Percentiles rank a stretch among this genome's conserved stretches.
phyloP scores from a whole-genome alignment of 306 rosid genomes.

The Bauhinia variegata region DNA sequence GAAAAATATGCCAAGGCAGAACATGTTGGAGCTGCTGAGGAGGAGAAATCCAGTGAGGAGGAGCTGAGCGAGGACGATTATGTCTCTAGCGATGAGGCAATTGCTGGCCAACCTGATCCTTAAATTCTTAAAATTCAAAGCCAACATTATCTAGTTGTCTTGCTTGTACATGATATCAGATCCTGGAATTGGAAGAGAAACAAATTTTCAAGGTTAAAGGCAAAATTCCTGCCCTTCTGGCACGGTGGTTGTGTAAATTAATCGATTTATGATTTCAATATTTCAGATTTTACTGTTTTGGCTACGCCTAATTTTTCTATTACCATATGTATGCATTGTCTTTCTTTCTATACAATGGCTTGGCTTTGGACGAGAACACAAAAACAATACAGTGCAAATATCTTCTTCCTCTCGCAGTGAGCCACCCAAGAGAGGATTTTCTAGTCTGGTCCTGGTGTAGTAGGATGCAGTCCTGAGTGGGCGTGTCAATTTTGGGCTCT shows the following conservation, averaged over 20 bases:
- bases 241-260: slow-evolving; percentile 51
- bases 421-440: too few species aligned
- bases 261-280: slow-evolving; percentile 45
- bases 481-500: too few species aligned
- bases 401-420: background rate
- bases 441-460: too few species aligned
- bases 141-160: slow-evolving; percentile 22
- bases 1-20: slow-evolving; percentile 82
- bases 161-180: slow-evolving; percentile 54
- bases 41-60: slow-evolving; percentile 70
- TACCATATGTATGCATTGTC: slow-evolving; percentile 21
- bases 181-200: slow-evolving; percentile 46
- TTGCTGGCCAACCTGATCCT: slow-evolving; percentile 76
- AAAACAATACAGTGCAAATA: too few species aligned
- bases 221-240: slow-evolving; percentile 42
- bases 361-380: background rate
- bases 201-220: slow-evolving; percentile 44
- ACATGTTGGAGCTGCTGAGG: slow-evolving; percentile 59
- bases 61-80: slow-evolving; percentile 80
- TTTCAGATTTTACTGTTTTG: slow-evolving; percentile 36
- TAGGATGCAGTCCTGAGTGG: too few species aligned
- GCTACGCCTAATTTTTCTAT: slow-evolving; percentile 10
- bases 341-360: background rate
- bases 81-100: slow-evolving; percentile 65
- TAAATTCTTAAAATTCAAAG: slow-evolving; percentile 39